These are phyloP conservation scores for Nemania bipapillata DNA, from an alignment of 2,329 filamentous ascomycete genomes.

Conservation along the genomic window DNA sequence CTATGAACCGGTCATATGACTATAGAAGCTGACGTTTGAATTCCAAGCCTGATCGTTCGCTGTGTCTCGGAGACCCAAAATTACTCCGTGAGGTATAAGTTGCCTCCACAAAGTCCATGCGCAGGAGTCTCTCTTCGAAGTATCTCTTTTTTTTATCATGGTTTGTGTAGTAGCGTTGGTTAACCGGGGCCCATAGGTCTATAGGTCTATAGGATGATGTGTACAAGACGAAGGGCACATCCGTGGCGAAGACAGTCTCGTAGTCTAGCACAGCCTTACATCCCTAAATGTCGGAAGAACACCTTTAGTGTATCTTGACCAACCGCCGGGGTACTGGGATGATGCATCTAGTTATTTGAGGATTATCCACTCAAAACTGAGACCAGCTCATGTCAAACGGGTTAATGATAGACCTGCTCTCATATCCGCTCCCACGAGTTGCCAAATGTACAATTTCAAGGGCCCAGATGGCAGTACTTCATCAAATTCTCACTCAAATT, in stretches of 20 bases:
- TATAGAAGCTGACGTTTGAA: background rate
- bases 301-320: background rate
- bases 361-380: background rate
- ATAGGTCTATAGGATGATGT: too few relatives aligned
- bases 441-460: background rate
- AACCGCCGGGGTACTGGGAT: constrained; percentile 2
- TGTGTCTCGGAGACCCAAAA: background rate
- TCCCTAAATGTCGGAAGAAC: background rate
- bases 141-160: background rate
- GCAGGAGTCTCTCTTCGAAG: background rate
- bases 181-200: background rate
- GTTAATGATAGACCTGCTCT: background rate
- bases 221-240: background rate
- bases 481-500: background rate
- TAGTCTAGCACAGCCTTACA: background rate
- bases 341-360: background rate
- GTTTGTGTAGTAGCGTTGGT: background rate
- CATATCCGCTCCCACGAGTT: background rate
- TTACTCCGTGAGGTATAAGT: background rate
- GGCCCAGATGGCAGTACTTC: background rate
- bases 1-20: background rate
- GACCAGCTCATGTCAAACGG: background rate
- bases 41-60: background rate
- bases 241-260: background rate
- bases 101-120: background rate